These are phyloP conservation scores for Fusarium sp. DNA, from an alignment of 2,329 filamentous ascomycete species.

Conservation along the genomic window DNA sequence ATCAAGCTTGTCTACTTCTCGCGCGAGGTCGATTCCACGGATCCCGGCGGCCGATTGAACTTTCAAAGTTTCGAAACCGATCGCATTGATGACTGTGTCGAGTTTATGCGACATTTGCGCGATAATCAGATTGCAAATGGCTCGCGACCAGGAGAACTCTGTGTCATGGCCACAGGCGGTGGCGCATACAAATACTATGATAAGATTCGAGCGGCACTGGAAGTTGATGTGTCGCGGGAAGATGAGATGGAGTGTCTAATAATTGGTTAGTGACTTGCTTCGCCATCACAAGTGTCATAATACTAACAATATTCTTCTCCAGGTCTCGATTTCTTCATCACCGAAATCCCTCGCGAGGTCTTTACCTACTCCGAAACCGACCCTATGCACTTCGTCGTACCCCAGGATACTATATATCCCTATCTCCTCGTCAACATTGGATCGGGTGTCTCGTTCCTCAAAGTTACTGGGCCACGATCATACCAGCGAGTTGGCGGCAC, in stretches of 20 bases:
- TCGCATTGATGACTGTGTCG: conserved; percentile 90
- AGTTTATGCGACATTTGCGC: conserved; percentile 88
- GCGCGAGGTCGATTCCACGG: conserved; percentile 80
- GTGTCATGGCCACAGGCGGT: conserved; percentile 94
- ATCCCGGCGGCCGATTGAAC: conserved; percentile 89
- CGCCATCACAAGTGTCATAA: neutral
- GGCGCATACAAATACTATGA: conserved; percentile 98
- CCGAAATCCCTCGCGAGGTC: conserved; percentile 94
- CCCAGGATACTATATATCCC: conserved; percentile 86
- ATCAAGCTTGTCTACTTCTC: conserved; percentile 98
- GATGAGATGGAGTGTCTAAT: conserved; percentile 99
- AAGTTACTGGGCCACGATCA: conserved; percentile 88
- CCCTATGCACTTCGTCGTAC: conserved; percentile 88
- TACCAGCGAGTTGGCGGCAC: conserved; percentile 95
- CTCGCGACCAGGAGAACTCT: conserved; percentile 76
- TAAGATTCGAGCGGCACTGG: conserved; percentile 82
- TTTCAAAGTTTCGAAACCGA: conserved; percentile 98
- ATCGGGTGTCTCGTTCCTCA: conserved; percentile 96
- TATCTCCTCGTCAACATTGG: conserved; percentile 99
- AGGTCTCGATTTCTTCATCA: conserved; percentile 99
- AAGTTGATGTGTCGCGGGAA: conserved; percentile 88
- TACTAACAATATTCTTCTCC: conserved; percentile 15
- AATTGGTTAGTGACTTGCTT: conserved; percentile 71
- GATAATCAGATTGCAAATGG: conserved; percentile 85
- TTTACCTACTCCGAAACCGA: conserved; percentile 94